These are phyloP conservation scores for Trichoderma oligosporum DNA, from an alignment of 2,329 filamentous ascomycete genomes.

Conservation along the genomic window DNA sequence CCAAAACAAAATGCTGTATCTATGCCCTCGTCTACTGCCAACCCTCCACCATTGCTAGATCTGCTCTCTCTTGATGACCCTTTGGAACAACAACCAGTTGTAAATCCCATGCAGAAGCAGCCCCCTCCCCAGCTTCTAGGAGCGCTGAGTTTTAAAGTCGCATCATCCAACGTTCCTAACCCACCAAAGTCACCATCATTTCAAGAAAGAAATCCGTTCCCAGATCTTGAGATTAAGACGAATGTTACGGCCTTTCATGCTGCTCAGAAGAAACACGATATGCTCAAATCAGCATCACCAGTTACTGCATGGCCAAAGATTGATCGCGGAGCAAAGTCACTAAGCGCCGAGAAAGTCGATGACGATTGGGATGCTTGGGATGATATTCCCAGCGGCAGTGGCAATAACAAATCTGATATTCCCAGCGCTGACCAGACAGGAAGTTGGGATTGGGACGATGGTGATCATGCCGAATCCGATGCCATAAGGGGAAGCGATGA, in stretches of 20 bases:
- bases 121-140: conserved; percentile 33
- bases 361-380: conserved; percentile 53
- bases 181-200: conserved; percentile 52
- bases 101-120: conserved; percentile 24
- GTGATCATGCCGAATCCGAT: conserved; percentile 32
- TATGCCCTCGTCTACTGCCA: conserved; percentile 18
- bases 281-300: conserved; percentile 29
- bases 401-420: conserved; percentile 22
- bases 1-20: conserved; percentile 8
- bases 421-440: conserved; percentile 24
- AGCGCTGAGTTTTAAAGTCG: conserved; percentile 30
- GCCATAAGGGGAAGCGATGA: conserved; percentile 29
- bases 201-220: conserved; percentile 51
- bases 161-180: conserved; percentile 38
- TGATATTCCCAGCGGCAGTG: conserved; percentile 34
- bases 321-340: conserved; percentile 24
- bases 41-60: conserved; percentile 36
- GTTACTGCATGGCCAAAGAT: conserved; percentile 44
- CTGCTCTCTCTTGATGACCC: conserved; percentile 40
- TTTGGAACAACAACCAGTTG: conserved; percentile 21
- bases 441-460: conserved; percentile 51
- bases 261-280: conserved; percentile 29
- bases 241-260: conserved; percentile 37
- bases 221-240: conserved; percentile 46
- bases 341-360: conserved; percentile 29